Evolutionary conservation across 208 protist species (phyloP).

Genomic region (Crithidia mellificae): DNA sequence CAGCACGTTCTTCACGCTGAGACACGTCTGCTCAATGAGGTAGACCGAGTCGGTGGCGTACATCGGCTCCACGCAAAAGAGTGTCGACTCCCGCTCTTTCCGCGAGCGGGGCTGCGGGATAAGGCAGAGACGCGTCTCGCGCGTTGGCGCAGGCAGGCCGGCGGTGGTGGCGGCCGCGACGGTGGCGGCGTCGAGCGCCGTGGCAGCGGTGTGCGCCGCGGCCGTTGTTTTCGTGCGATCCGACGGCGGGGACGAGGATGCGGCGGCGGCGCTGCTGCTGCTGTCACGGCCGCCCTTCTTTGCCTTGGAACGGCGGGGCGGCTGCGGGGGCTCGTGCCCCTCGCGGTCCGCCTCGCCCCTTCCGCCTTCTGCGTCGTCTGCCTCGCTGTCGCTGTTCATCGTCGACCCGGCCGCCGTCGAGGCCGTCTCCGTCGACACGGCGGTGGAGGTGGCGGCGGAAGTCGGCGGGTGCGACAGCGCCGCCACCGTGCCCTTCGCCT

Average conservation of each 20-base stretch:
- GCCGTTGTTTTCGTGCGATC: constrained; percentile 2
- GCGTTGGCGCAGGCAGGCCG: background rate
- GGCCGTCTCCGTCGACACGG: background rate
- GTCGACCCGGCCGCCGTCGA: background rate
- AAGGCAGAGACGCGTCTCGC: constrained; percentile 65
- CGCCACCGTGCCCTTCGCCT: constrained; percentile 5
- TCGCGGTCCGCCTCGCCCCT: too few species aligned
- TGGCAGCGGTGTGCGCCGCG: background rate
- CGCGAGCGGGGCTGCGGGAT: constrained; percentile 48
- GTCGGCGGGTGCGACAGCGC: background rate
- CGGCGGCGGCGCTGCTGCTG: background rate
- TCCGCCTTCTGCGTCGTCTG: background rate
- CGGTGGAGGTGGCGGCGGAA: background rate
- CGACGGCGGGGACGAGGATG: background rate
- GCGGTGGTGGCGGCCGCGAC: background rate
- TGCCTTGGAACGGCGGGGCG: too few species aligned
- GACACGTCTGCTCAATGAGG: constrained; percentile 70
- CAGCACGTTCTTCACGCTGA: constrained; percentile 58
- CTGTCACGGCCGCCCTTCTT: too few species aligned
- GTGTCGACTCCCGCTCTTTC: constrained; percentile 48
- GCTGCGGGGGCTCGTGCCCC: too few species aligned
- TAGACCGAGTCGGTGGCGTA: constrained; percentile 57
- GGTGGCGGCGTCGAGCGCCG: background rate
- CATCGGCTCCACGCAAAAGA: constrained; percentile 68
- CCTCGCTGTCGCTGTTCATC: background rate